Percentiles rank a stretch among this genome's conserved stretches.
phyloP scores from a whole-genome alignment of 805 yeast genomes.

The Lipomyces oligophaga region DNA sequence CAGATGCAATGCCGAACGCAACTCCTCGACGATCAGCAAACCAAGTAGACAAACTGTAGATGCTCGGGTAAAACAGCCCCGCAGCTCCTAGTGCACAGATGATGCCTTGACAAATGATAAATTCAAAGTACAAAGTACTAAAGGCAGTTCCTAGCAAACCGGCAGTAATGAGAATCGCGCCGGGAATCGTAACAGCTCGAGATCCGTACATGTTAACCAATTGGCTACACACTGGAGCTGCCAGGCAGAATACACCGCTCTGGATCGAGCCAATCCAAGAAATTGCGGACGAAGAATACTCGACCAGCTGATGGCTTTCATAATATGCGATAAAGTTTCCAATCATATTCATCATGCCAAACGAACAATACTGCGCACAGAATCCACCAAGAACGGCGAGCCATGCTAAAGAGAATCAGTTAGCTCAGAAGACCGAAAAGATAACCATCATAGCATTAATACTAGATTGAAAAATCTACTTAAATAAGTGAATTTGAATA shows the following conservation, averaged over 20 bases:
- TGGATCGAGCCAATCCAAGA: conserved; percentile 29
- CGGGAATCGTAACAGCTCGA: conserved; percentile 29
- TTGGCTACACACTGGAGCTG: conserved; percentile 25
- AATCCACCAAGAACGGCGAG: conserved; percentile 53
- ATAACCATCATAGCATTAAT: no score
- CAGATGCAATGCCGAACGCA: conserved; percentile 47
- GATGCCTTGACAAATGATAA: conserved; percentile 51
- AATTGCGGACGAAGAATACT: conserved; percentile 14
- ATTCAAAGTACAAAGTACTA: conserved; percentile 48
- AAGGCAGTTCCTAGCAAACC: conserved; percentile 36
- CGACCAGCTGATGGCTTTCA: conserved; percentile 17
- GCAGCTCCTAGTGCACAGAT: conserved; percentile 47
- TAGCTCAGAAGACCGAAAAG: no score
- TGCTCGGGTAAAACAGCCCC: conserved; percentile 44
- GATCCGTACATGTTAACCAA: conserved; percentile 28
- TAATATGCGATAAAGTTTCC: conserved; percentile 25
- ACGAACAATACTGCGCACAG: conserved; percentile 53
- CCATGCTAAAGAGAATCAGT: no score
- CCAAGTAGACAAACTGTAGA: conserved; percentile 47
- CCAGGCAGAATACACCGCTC: conserved; percentile 12
- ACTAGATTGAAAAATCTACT: no score
- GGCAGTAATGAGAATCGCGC: conserved; percentile 29
- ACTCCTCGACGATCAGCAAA: conserved; percentile 44
- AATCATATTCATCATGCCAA: conserved; percentile 47
- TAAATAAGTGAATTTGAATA: no score